phyloP scores from a whole-genome alignment of 2,329 filamentous ascomycete species.

The Fusarium setosum region DNA sequence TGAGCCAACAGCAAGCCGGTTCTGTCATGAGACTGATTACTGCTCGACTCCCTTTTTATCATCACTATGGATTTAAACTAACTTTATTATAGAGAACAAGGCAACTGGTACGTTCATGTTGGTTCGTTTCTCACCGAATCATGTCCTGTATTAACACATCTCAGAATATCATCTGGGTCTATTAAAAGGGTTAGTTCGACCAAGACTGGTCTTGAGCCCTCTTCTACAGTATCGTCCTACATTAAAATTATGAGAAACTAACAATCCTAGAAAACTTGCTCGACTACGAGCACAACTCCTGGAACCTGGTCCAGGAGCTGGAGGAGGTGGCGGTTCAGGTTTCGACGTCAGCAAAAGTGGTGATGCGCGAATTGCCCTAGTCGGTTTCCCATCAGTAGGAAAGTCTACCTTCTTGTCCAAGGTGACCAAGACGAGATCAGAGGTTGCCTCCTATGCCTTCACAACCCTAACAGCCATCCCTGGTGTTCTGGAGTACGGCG shows the following conservation, averaged over 20 bases:
- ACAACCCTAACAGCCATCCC: constrained; percentile 98
- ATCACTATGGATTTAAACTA: not conserved
- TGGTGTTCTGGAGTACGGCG: constrained; percentile 96
- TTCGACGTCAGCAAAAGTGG: constrained; percentile 97
- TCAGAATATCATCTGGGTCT: constrained; percentile 98
- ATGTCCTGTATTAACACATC: constrained; percentile 27
- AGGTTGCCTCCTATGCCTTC: constrained; percentile 96
- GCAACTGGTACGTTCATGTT: constrained; percentile 80
- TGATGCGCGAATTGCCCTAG: constrained; percentile 94
- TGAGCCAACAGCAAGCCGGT: not conserved
- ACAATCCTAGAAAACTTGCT: constrained; percentile 82
- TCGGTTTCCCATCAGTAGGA: constrained; percentile 98
- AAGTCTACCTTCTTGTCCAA: constrained; percentile 99
- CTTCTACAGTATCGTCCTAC: too few species aligned
- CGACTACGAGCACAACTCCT: constrained; percentile 93
- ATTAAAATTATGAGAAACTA: not conserved
- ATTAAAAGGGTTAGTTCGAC: constrained; percentile 82
- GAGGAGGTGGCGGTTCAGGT: constrained; percentile 81
- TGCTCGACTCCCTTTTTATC: not conserved
- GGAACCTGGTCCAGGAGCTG: constrained; percentile 85
- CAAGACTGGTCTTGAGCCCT: not conserved
- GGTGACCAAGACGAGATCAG: constrained; percentile 97
- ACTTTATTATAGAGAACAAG: constrained; percentile 84
- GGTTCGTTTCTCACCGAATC: not conserved
- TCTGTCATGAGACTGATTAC: not conserved